Evolutionary conservation across 805 yeast genomes (phyloP).

Genomic region (Pichia pseudocactophila): DNA sequence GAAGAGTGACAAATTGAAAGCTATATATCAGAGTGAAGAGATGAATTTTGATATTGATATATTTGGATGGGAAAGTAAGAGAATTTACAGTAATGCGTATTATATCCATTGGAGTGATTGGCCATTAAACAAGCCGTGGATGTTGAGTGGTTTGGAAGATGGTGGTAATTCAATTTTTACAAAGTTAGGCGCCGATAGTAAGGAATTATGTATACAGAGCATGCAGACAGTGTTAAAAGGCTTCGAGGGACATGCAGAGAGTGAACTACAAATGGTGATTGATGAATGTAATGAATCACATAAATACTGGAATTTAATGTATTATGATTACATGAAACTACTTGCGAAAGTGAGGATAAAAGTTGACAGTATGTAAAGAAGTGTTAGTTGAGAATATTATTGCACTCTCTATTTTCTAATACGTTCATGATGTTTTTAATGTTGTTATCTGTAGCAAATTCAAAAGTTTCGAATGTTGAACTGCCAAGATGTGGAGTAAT

Average conservation of each 20-base stretch:
- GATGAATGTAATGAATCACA: slow-evolving; percentile 13
- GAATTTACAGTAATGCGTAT: slow-evolving; percentile 25
- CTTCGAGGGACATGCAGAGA: slow-evolving; percentile 9
- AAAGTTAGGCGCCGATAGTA: slow-evolving; percentile 10
- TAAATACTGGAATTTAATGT: slow-evolving; percentile 11
- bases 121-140: slow-evolving; percentile 65
- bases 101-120: slow-evolving; percentile 57
- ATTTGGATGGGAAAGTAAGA: slow-evolving; percentile 30
- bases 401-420: slow-evolving; percentile 26
- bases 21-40: neutral
- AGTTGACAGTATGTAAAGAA: neutral
- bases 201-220: slow-evolving; percentile 5
- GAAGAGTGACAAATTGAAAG: neutral
- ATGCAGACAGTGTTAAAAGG: neutral
- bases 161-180: slow-evolving; percentile 8
- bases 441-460: slow-evolving; percentile 42
- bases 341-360: slow-evolving; percentile 1
- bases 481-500: slow-evolving; percentile 70
- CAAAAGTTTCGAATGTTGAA: slow-evolving; percentile 48
- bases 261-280: slow-evolving; percentile 23
- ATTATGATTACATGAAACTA: slow-evolving; percentile 9
- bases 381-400: slow-evolving; percentile 7
- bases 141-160: slow-evolving; percentile 3
- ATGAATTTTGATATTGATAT: slow-evolving; percentile 8
- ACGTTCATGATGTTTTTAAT: slow-evolving; percentile 45